Base-by-base conservation (phyloP, 768 basidiomycete genomes). In the Mycena alexandri region DNA sequence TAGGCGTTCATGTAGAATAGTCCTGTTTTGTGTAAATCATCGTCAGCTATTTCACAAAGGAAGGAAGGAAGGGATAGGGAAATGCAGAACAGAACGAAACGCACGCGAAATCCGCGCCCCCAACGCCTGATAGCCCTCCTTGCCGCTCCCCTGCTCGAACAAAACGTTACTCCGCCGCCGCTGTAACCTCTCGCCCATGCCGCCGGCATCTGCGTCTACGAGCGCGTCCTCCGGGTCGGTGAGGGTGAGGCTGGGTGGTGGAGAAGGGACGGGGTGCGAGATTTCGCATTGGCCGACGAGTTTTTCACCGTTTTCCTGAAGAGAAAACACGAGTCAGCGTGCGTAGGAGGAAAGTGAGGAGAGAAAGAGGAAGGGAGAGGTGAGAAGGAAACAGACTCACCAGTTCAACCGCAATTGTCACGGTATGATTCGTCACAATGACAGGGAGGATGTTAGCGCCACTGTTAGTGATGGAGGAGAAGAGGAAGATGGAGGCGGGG, bases 271-370 rank as follows among this genome's bases (percentile, higher is more conserved):
- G 34, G 95, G 95, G 77, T 97, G 95, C 3, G 95, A 96, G 71
- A 97, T 96, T 73, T 95, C 92, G 76, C 95, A 97, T 79, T 98
- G 96, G 17, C 96, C 96, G 46, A 96, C 89, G 47, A 98, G 86
- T 55, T 85, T 87, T 33, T 85, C 80, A 13, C 93, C 93, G 71
- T 96, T 88, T 74, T 90, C 88, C 92, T 93, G 67, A 2, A 10
- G 14, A 11, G 38, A 14, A 53, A 33, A 25, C 24, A n/a, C 22
- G 65, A 46, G 43, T 38, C 57, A 69, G 29, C 65, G 61, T 53
- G 41, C 19, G 42, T 65, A 70, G 56, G 41, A 48, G 41, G 33
- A 65, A 67, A 52, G 43, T 6, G 29, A 29, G 6, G 6, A 29
- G 29, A 29, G 29, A 29, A 6, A 29, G 29, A 29, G 29, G 6